Base-by-base conservation (phyloP, 2,329 filamentous ascomycete genomes). In the Fusarium sarcochroum region DNA sequence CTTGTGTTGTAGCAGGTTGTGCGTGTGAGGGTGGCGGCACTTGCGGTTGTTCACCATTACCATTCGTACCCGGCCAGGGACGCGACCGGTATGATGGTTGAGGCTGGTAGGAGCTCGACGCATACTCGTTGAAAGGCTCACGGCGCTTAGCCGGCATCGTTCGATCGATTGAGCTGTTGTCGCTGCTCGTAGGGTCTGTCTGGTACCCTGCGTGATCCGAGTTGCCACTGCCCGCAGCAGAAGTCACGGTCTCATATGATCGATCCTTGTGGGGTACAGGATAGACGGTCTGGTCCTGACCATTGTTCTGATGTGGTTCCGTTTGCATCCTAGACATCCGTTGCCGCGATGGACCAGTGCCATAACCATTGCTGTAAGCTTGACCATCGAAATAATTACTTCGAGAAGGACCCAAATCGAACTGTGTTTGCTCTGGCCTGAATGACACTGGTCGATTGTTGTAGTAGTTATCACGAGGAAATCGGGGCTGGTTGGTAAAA, bases 91-190 rank as follows among this genome's bases (percentile, higher is more conserved):
- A 82, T 15, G 79, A 66, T 14, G 81, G 72, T 30, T 79, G 72
- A 27, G 63, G 71, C 60, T 84, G 83, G 46, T 77, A 81, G 73
- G 87, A 86, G 42, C 81, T 83, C 67, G 90, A 90, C 50, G 91
- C 91, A 72, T 93, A 93, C 66, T 85, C 86, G 54, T 91, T 90
- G 7, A 80, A 75, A 9, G 85, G 84, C 48, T 89, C 86, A 27
- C 74, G 75, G 58, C 84, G 86, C 72, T 87, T 86, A 35, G 84
- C 81, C 7, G 84, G 83, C 51, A 89, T 86, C 23, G 90, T 83
- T 65, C 93, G 90, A 76, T 97, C 93, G 71, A 97, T 88, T 3
- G 93, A 97, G 81, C 93, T 97, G 81, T 97, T 97, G 76, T 97
- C 92, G 76, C 94, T 97, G 81, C 92, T 96, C 57, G 86, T 82